Evolutionary conservation across 192 early-diverging fungal genomes (phyloP), one percentile per base, ranked within the genome.

Genomic region (Coemansia sp.): DNA sequence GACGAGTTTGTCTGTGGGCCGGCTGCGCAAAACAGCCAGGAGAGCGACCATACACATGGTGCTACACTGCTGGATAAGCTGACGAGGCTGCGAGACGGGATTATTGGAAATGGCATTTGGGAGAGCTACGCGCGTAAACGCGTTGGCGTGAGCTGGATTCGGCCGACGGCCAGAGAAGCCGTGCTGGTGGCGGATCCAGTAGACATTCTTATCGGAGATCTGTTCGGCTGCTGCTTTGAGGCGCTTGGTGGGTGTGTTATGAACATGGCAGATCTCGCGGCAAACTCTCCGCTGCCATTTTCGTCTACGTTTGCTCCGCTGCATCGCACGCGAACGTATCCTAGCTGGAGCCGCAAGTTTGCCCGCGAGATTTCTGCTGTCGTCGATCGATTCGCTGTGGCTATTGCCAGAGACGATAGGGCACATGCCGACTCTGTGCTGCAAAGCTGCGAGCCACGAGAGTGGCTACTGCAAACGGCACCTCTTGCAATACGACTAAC

Each of bases 331-430:
- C 65, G 73, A 47, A 74, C 79, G 4, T 73, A 63, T 42, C 79
- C 79, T 17, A 61, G 73, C 42, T 82, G 79, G 79, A 82, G 70
- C 27, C 79, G 79, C 60, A 82, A 76, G 59, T 73, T 82, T 59
- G 67, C 79, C 9, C 74, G 70, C 12, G 79, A 82, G 53, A 65
- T 82, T 20, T 82, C 79, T 9, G 79, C 74, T 0, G 74, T 71
- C 12, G 71, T 67, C 8, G 74, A 82, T 12, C 49, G 57, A 17
- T 32, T 59, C 1, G 57, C 19, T 4, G 39, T 64, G 36, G 32
- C 14, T 11, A 46, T 46, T 35, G 19, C 40, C 12, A 58, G 19
- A 58, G 35, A 58, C 1, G 56, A 38, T n/a, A 22, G 29, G 11
- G 8, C 37, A 11, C 32, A 22, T 4, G 9, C 32, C 19, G 35